These are phyloP conservation scores for Candida maris DNA, from an alignment of 805 yeast species.

Conservation along the genomic window DNA sequence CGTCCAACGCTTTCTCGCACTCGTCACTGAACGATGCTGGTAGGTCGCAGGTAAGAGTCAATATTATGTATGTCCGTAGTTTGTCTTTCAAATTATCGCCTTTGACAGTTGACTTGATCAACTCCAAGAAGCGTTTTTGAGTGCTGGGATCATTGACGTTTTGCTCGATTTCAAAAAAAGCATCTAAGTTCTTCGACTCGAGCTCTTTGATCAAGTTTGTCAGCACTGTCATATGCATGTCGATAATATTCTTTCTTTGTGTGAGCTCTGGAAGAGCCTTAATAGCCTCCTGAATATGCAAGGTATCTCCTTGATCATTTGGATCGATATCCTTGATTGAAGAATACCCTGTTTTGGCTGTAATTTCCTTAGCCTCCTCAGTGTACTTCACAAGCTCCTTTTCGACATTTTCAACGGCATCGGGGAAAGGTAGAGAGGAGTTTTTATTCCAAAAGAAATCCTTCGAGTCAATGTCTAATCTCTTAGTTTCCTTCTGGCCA, in stretches of 20 bases:
- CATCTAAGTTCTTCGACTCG: slow-evolving; percentile 83
- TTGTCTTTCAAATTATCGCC: slow-evolving; percentile 64
- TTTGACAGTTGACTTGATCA: slow-evolving; percentile 52
- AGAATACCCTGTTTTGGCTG: slow-evolving; percentile 68
- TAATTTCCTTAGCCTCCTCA: slow-evolving; percentile 81
- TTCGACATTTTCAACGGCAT: slow-evolving; percentile 97
- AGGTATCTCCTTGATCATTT: slow-evolving; percentile 49
- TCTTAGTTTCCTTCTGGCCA: slow-evolving; percentile 42
- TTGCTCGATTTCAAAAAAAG: slow-evolving; percentile 93
- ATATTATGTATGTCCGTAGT: slow-evolving; percentile 82
- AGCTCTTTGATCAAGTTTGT: slow-evolving; percentile 78
- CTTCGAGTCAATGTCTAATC: slow-evolving; percentile 84
- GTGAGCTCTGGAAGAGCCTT: slow-evolving; percentile 91
- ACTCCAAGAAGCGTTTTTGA: slow-evolving; percentile 55
- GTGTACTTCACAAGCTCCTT: slow-evolving; percentile 76
- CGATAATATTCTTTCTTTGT: slow-evolving; percentile 80
- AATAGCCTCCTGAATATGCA: slow-evolving; percentile 78
- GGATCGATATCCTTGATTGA: slow-evolving; percentile 76
- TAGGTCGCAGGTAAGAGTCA: slow-evolving; percentile 54
- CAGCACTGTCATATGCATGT: slow-evolving; percentile 94
- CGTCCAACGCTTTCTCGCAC: slow-evolving; percentile 59
- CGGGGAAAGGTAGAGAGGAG: slow-evolving; percentile 90
- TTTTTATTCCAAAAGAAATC: slow-evolving; percentile 91
- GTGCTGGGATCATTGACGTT: slow-evolving; percentile 60
- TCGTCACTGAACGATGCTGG: slow-evolving; percentile 47